These are phyloP conservation scores for Podospora sp. DNA, from an alignment of 495 filamentous ascomycete species.

Conservation along the genomic window DNA sequence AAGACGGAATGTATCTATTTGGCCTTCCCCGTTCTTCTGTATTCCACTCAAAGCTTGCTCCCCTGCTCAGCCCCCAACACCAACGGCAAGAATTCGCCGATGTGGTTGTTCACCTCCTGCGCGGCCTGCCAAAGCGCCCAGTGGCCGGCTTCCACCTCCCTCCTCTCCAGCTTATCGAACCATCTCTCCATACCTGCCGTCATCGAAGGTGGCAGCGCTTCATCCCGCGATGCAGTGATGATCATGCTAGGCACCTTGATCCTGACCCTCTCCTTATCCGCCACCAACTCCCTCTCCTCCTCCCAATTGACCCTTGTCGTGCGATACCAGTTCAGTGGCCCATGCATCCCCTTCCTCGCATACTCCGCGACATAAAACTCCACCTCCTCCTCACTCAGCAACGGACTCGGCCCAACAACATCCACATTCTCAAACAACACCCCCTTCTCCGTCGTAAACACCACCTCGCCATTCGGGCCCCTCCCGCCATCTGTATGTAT, in stretches of 20 bases:
- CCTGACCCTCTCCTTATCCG: constrained; percentile 23
- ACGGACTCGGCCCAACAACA: constrained; percentile 52
- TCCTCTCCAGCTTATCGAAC: constrained; percentile 61
- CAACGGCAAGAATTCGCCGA: constrained; percentile 42
- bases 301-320: constrained; percentile 69
- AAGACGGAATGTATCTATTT: no score
- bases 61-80: constrained; percentile 22
- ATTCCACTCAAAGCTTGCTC: constrained; percentile 28
- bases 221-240: constrained; percentile 70
- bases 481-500: constrained; percentile 48
- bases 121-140: constrained; percentile 72
- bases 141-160: constrained; percentile 64
- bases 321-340: constrained; percentile 86
- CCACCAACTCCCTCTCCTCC: constrained; percentile 63
- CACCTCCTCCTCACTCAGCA: constrained; percentile 69
- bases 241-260: constrained; percentile 74
- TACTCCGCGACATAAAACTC: constrained; percentile 77
- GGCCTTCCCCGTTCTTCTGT: background rate
- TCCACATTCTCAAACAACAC: constrained; percentile 51
- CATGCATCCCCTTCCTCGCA: constrained; percentile 69
- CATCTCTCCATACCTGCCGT: constrained; percentile 66
- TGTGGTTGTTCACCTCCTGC: constrained; percentile 48
- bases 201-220: constrained; percentile 67
- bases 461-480: constrained; percentile 54
- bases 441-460: constrained; percentile 60